Base-by-base conservation (phyloP, 202 grass and related monocot species). In the Hordeum pubiflorum region DNA sequence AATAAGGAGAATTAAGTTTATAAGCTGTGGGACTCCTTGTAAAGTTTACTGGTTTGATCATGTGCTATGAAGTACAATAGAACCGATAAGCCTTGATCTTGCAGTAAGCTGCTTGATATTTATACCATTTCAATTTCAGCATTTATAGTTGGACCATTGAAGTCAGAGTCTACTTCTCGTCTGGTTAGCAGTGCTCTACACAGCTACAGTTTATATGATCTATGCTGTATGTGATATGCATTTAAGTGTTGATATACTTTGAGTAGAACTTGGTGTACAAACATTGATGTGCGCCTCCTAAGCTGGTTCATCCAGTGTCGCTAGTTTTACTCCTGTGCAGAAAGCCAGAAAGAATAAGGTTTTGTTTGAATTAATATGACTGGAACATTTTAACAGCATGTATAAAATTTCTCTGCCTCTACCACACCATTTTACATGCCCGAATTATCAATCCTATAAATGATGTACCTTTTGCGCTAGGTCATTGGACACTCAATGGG, bases 401-500 rank as follows among this genome's bases (percentile, higher is more conserved):
- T 69, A 21, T 37, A 26, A 86, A 44, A 27, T 31, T 27, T 27
- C 5, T 64, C 15, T 50, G 33, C 43, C 10, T 61, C 50, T 76
- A 2, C 14, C 27, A 12, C 22, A 39, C 1, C 55, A 34, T 82
- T 62, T 69, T 56, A 22, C 36, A 63, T 34, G 13, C 71, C 2
- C n/a, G 1, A 89, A 63, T 9, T 64, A 72, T 72, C 61, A 62
- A 76, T 17, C n/a, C 58, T 77, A 34, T 23, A 44, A 9, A 26
- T 46, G 21, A 3, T 64, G 43, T 63, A 70, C 5, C 36, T 71
- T 87, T 50, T 80, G 69, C 7, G 22, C 72, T 83, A 98, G 95
- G 79, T 98, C 78, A 91, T 93, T 63, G 92, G 95, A 8, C 95
- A 98, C 81, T 98, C 95, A 76, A 94, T 98, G 88, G 95, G 95